Conservation (phyloP, 1,284 basidiomycete species). For the Mrakiaceae sp. region DNA sequence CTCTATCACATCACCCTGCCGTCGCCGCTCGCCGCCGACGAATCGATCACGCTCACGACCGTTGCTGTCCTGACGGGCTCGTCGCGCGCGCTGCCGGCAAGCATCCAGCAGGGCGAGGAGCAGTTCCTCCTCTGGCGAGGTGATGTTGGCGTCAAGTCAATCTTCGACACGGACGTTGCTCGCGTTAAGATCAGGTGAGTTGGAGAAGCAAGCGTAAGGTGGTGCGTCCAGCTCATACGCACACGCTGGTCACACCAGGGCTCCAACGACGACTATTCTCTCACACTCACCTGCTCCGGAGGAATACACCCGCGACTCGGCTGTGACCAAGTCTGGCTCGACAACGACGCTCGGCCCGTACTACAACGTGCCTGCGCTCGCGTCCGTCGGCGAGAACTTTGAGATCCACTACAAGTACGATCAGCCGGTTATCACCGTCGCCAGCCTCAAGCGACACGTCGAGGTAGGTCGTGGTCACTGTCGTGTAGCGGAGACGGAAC, state of each 20-base stretch:
- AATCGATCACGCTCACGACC: constrained; percentile 59
- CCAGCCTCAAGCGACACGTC: constrained; percentile 58
- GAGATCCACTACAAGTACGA: constrained; percentile 72
- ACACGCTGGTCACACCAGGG: constrained; percentile 36
- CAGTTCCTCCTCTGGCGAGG: constrained; percentile 60
- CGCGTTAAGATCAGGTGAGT: constrained; percentile 72
- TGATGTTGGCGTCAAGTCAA: constrained; percentile 54
- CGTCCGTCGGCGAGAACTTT: constrained; percentile 42
- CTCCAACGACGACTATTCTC: constrained; percentile 53
- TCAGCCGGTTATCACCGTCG: constrained; percentile 65
- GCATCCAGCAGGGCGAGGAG: constrained; percentile 62
- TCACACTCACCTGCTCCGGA: constrained; percentile 47
- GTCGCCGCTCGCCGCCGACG: constrained; percentile 42
- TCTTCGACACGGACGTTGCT: constrained; percentile 68
- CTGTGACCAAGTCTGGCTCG: constrained; percentile 57
- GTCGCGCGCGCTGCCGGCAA: constrained; percentile 60
- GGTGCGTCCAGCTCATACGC: background rate
- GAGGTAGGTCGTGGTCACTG: constrained; percentile 42
- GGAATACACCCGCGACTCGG: constrained; percentile 31
- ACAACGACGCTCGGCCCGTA: constrained; percentile 84
- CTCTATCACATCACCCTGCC: constrained; percentile 40
- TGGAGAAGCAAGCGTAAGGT: background rate
- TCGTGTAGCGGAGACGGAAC: background rate
- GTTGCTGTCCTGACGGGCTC: constrained; percentile 64
- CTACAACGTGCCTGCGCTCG: constrained; percentile 51